phyloP scores from a whole-genome alignment of 305 asterid species.

The Euphrasia arctica region DNA sequence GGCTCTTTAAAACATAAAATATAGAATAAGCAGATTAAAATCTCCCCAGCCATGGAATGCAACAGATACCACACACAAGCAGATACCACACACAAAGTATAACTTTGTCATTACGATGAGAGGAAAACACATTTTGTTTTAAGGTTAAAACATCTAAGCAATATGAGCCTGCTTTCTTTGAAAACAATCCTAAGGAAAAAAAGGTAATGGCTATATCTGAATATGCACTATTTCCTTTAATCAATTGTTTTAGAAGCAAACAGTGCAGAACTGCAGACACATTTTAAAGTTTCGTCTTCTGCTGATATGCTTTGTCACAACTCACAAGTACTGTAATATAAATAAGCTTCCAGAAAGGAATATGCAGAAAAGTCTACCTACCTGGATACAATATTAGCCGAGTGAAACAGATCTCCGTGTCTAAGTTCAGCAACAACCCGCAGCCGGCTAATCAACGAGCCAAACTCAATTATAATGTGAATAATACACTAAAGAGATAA shows the following conservation, averaged over 20 bases:
- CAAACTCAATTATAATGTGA: conserved; percentile 24
- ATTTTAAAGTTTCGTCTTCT: conserved; percentile 9
- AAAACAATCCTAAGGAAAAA: no score
- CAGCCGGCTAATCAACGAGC: conserved; percentile 53
- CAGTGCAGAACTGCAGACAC: conserved; percentile 1
- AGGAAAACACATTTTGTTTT: no score
- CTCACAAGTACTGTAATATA: background rate
- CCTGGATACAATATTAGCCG: conserved; percentile 92
- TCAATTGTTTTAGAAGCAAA: background rate
- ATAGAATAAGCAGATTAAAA: no score
- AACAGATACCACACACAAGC: background rate
- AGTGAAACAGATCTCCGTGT: conserved; percentile 87
- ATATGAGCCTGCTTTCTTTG: no score
- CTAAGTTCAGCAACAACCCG: conserved; percentile 85
- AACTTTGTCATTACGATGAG: no score
- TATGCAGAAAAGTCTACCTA: conserved; percentile 33
- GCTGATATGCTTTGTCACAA: conserved; percentile 17
- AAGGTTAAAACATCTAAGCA: no score
- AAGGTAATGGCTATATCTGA: no score
- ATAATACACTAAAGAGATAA: conserved; percentile 18
- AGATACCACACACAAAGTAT: background rate
- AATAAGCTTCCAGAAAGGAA: background rate
- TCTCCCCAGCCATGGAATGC: no score
- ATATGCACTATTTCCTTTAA: background rate
- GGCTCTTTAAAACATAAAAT: conserved; percentile 10